Evolutionary conservation across 306 rosid species (phyloP).

Genomic region (Medicago ruthenica): DNA sequence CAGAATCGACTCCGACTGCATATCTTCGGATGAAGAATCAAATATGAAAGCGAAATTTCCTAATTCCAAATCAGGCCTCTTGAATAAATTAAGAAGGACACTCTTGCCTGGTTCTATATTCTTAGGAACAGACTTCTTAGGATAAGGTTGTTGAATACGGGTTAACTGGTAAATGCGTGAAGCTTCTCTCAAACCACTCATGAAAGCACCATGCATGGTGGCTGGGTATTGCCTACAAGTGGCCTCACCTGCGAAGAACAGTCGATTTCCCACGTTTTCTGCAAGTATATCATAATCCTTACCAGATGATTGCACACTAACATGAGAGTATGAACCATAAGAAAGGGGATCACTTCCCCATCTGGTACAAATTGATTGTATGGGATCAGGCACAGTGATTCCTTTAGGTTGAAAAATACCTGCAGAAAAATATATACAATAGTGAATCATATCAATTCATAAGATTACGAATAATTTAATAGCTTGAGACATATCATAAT

Average conservation of each 20-base stretch:
- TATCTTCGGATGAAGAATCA: constrained; percentile 63
- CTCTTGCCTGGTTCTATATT: constrained; percentile 58
- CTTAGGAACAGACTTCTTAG: constrained; percentile 51
- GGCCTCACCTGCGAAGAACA: constrained; percentile 98
- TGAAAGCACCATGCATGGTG: constrained; percentile 94
- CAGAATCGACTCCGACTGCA: constrained; percentile 68
- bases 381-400: constrained; percentile 75
- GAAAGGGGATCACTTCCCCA: constrained; percentile 95
- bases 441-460: background rate
- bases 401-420: constrained; percentile 83
- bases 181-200: constrained; percentile 97
- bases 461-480: background rate
- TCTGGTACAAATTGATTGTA: constrained; percentile 84
- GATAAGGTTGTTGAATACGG: constrained; percentile 49
- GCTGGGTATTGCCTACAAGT: constrained; percentile 93
- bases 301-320: constrained; percentile 82
- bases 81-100: constrained; percentile 63
- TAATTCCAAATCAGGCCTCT: constrained; percentile 62
- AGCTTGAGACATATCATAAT: background rate
- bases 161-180: constrained; percentile 64
- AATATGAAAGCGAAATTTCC: constrained; percentile 71
- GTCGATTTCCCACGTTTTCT: constrained; percentile 73
- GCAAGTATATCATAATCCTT: constrained; percentile 86
- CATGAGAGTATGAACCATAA: constrained; percentile 93
- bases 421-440: constrained; percentile 43